These are phyloP conservation scores for Ophiocordyceps polyrhachis-furcata DNA, from an alignment of 2,329 filamentous ascomycete genomes.

Conservation along the genomic window DNA sequence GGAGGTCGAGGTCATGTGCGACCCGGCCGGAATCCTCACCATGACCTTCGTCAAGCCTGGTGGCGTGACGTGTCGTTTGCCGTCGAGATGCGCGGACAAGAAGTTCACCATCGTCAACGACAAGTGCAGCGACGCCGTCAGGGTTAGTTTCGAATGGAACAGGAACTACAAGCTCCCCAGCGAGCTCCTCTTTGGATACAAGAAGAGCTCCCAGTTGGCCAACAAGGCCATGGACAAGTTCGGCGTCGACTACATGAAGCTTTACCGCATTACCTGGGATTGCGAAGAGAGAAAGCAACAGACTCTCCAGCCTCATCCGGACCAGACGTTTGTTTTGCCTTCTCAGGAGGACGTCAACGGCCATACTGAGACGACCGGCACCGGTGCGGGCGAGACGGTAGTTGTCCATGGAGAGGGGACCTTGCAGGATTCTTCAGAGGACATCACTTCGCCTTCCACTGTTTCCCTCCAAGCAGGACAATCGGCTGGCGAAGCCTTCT, in stretches of 20 bases:
- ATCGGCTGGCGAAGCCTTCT: constrained; percentile 24
- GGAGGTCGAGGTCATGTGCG: constrained; percentile 52
- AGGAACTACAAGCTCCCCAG: constrained; percentile 28
- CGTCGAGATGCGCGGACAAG: constrained; percentile 42
- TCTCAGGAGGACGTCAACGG: too few species aligned
- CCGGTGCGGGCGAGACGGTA: constrained; percentile 1
- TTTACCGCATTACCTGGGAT: constrained; percentile 35
- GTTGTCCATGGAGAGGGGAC: constrained; percentile 11
- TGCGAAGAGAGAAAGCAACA: constrained; percentile 25
- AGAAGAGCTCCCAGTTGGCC: too few species aligned
- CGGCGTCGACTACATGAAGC: constrained; percentile 42
- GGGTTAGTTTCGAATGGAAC: constrained; percentile 53
- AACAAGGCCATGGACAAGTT: constrained; percentile 3
- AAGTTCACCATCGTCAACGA: constrained; percentile 61
- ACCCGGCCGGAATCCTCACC: constrained; percentile 62
- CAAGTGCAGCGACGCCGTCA: constrained; percentile 82
- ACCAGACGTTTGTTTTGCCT: too few species aligned
- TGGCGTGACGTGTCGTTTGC: constrained; percentile 66
- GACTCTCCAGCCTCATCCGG: not conserved
- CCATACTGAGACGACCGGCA: too few species aligned
- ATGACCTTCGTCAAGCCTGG: constrained; percentile 80
- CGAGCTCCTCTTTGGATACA: too few species aligned
- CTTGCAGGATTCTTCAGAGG: too few species aligned
- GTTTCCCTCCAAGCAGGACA: too few species aligned
- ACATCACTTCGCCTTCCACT: too few species aligned